Percentiles rank a stretch among this genome's conserved stretches.
Conservation (phyloP, 23 red algal species). For the Gracilariopsis chorda region DNA sequence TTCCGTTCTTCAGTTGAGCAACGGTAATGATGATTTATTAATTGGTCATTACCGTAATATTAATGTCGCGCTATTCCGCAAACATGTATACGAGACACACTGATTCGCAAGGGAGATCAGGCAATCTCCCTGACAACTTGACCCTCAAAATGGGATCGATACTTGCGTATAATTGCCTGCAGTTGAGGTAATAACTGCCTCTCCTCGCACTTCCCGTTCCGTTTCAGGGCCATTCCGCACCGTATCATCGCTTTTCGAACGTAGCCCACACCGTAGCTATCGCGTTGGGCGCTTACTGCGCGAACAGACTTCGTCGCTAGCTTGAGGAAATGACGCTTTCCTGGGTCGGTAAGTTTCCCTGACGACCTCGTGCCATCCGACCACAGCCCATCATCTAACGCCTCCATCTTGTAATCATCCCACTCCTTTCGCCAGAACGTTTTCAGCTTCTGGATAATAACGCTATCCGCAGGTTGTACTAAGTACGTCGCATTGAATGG, state of each 20-base stretch:
- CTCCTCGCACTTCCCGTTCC: background rate
- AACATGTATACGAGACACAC: no score
- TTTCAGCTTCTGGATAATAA: constrained; percentile 26
- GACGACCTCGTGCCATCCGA: no score
- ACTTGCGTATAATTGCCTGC: background rate
- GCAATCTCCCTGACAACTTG: no score
- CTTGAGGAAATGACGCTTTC: background rate
- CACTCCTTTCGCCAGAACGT: background rate
- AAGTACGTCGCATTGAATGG: constrained; percentile 1
- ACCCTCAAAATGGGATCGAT: no score
- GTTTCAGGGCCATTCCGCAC: background rate
- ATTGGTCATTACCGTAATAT: no score
- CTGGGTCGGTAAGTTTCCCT: background rate
- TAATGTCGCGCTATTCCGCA: no score
- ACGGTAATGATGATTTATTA: no score
- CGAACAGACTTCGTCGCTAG: background rate
- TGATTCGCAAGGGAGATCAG: no score
- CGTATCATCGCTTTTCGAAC: constrained; percentile 5
- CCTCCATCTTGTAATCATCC: constrained; percentile 13
- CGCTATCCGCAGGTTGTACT: background rate
- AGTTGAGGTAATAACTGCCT: background rate
- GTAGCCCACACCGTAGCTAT: background rate
- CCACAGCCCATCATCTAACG: background rate
- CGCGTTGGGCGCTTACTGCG: no score
- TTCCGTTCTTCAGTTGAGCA: no score